Evolutionary conservation across 345 rosid species (phyloP).

Genomic region (Hypericum androsaemum): DNA sequence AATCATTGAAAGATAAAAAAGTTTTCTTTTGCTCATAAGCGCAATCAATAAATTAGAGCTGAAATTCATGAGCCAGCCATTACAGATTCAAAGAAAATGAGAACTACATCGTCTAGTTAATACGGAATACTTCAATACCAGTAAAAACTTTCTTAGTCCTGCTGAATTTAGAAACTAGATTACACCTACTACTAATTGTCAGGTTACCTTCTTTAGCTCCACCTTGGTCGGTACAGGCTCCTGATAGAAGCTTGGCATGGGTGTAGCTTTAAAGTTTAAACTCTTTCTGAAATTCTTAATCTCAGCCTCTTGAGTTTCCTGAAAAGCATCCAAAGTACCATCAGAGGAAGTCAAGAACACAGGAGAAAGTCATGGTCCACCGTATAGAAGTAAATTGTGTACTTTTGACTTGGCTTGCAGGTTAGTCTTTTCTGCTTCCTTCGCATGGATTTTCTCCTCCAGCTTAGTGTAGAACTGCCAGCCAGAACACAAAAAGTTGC

Average conservation of each 20-base stretch:
- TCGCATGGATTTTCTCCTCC: constrained; percentile 95
- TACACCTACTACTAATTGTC: no score
- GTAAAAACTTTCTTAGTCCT: no score
- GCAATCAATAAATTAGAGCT: no score
- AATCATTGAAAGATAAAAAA: no score
- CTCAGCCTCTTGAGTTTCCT: constrained; percentile 99
- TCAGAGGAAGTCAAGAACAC: constrained; percentile 4
- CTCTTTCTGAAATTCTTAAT: constrained; percentile 81
- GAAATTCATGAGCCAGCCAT: no score
- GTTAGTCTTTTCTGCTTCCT: constrained; percentile 63
- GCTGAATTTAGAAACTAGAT: not conserved
- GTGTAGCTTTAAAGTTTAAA: constrained; percentile 91
- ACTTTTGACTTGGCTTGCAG: constrained; percentile 97
- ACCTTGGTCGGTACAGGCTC: constrained; percentile 81
- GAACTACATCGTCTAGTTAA: no score
- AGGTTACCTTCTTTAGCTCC: constrained; percentile 79
- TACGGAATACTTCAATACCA: no score
- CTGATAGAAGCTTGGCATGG: constrained; percentile 96
- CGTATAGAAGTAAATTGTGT: constrained; percentile 7
- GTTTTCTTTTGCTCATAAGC: no score
- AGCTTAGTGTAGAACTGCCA: constrained; percentile 86
- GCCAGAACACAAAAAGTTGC: constrained; percentile 10
- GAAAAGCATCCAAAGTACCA: constrained; percentile 9
- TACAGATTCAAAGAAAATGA: no score
- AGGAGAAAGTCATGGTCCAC: not conserved